Percentiles rank a stretch among this genome's conserved stretches.
These are phyloP conservation scores for Leersia perrieri DNA, from an alignment of 176 grass and related monocot species.

Conservation along the genomic window DNA sequence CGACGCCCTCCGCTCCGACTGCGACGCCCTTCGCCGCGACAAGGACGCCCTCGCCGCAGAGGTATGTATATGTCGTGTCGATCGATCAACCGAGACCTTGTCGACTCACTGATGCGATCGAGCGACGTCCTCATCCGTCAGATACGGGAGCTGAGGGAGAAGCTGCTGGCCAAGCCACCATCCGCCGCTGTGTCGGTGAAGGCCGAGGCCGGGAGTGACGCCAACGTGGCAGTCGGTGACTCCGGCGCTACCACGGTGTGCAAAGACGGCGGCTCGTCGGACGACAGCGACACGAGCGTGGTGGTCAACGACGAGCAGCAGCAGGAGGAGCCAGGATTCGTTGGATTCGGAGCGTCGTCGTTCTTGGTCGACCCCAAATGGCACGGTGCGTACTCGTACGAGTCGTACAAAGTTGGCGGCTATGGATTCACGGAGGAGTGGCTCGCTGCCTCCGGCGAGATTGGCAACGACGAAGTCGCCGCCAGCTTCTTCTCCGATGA, in stretches of 20 bases:
- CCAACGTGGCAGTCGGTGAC: not conserved
- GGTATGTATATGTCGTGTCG: conserved; percentile 9
- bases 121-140: too few species aligned
- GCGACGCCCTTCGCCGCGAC: conserved; percentile 69
- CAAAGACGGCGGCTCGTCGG: conserved; percentile 76
- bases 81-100: not conserved
- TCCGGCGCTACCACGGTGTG: conserved; percentile 10
- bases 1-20: conserved; percentile 65
- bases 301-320: conserved; percentile 62
- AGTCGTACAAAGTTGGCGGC: conserved; percentile 23
- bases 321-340: conserved; percentile 3
- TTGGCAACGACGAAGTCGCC: conserved; percentile 30
- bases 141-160: conserved; percentile 52
- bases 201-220: conserved; percentile 21
- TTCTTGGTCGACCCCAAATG: conserved; percentile 42
- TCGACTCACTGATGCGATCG: not conserved
- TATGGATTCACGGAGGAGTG: conserved; percentile 47
- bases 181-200: not conserved
- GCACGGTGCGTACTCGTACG: conserved; percentile 24
- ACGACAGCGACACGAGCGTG: conserved; percentile 83
- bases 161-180: conserved; percentile 28
- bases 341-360: conserved; percentile 19
- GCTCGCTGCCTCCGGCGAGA: conserved; percentile 24
- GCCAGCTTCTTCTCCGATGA: conserved; percentile 43
- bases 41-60: conserved; percentile 64